Percentiles rank a stretch among this genome's conserved stretches.
Conservation (phyloP, 2,329 filamentous ascomycete genomes). For the Dactylellina haptotyla region DNA sequence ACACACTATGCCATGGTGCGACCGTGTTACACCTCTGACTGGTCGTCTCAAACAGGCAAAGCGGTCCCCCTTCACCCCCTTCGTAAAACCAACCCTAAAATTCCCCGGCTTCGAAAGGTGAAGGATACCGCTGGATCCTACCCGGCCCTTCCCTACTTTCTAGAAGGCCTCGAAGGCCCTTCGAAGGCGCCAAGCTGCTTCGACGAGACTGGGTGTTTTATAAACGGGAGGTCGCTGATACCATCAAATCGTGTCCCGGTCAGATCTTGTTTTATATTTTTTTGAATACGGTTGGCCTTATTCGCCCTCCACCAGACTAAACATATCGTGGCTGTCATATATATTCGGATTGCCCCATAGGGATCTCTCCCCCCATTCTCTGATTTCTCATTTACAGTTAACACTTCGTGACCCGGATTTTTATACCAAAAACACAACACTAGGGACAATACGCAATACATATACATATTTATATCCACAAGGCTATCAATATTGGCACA, state of each 20-base stretch:
- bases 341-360: no score
- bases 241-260: neutral
- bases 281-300: no score
- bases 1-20: neutral
- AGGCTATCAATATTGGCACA: no score
- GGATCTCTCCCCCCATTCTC: no score
- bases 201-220: neutral
- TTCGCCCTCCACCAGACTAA: no score
- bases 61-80: neutral
- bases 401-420: no score
- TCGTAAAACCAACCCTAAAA: neutral
- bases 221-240: neutral
- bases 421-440: no score
- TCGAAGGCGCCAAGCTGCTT: neutral
- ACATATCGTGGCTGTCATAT: no score
- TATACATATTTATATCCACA: no score
- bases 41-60: conserved; percentile 1
- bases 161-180: neutral
- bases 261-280: neutral
- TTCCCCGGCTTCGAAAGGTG: neutral
- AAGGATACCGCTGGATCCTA: conserved; percentile 1
- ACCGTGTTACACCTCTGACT: neutral
- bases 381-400: no score
- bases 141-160: neutral
- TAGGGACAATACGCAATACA: no score